These are phyloP conservation scores for Colletotrichum magnum DNA, from an alignment of 2,329 filamentous ascomycete species.

Conservation along the genomic window DNA sequence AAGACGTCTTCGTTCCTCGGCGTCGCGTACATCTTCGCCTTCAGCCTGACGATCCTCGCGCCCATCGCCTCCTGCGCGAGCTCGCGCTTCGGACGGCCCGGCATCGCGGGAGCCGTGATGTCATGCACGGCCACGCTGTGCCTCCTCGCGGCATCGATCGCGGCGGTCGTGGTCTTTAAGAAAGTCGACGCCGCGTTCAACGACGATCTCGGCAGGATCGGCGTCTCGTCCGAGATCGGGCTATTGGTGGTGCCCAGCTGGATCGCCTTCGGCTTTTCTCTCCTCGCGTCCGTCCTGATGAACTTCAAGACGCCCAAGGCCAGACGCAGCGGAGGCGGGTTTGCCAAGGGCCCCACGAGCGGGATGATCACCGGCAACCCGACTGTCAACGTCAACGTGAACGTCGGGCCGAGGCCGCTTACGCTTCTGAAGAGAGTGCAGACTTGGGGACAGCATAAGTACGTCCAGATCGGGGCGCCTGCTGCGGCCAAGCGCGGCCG, in stretches of 20 bases:
- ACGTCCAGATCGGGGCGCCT: constrained; percentile 47
- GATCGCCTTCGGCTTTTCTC: constrained; percentile 44
- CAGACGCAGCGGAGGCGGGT: background rate
- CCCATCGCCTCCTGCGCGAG: constrained; percentile 43
- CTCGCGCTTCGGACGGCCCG: constrained; percentile 37
- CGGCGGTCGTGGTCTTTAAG: constrained; percentile 45
- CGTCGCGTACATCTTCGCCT: constrained; percentile 47
- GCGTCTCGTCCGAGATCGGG: constrained; percentile 44
- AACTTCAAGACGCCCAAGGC: constrained; percentile 3
- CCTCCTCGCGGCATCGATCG: constrained; percentile 47
- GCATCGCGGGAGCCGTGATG: constrained; percentile 41
- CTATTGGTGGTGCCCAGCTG: constrained; percentile 47
- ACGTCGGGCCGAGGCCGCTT: constrained; percentile 10
- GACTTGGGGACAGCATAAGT: constrained; percentile 47
- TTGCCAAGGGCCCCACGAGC: constrained; percentile 24
- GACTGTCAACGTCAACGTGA: background rate
- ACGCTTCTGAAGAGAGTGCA: constrained; percentile 38
- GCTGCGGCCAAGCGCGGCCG: background rate
- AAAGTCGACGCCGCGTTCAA: constrained; percentile 47
- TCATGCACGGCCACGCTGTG: constrained; percentile 45
- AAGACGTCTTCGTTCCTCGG: constrained; percentile 47
- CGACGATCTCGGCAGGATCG: constrained; percentile 43
- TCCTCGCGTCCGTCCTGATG: constrained; percentile 42
- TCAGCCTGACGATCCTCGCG: constrained; percentile 44
- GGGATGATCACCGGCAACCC: constrained; percentile 6